Conservation (phyloP, 768 basidiomycete genomes). For the Boletus sp. region DNA sequence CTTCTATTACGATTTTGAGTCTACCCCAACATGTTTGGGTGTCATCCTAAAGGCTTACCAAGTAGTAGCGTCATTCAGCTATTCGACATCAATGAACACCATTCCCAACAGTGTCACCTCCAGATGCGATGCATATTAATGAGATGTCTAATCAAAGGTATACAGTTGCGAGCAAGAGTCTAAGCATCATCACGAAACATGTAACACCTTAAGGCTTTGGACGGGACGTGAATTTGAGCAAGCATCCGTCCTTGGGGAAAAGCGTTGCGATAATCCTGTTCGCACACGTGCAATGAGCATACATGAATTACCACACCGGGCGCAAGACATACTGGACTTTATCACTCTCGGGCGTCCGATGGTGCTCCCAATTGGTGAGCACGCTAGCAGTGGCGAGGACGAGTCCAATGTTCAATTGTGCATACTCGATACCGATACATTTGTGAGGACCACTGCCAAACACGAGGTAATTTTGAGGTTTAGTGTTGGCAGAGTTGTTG, state of each 20-base stretch:
- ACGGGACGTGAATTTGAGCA: constrained; percentile 74
- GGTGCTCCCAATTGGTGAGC: constrained; percentile 85
- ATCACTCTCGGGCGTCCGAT: constrained; percentile 72
- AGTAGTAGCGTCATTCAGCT: background rate
- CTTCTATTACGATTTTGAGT: background rate
- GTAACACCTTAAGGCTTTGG: constrained; percentile 19
- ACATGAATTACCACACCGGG: background rate
- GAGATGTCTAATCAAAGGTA: constrained; percentile 14
- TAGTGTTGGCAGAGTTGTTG: constrained; percentile 69
- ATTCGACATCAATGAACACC: background rate
- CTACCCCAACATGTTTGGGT: background rate
- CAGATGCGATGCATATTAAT: constrained; percentile 14
- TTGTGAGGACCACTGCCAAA: constrained; percentile 93
- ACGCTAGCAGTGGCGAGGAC: constrained; percentile 80
- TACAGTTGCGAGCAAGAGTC: background rate
- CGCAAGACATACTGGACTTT: constrained; percentile 69
- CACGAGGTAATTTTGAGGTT: constrained; percentile 94
- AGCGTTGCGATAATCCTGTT: constrained; percentile 89
- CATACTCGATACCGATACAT: constrained; percentile 92
- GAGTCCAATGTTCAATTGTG: constrained; percentile 85
- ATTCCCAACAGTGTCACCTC: background rate
- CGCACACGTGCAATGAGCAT: background rate
- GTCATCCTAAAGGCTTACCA: no score
- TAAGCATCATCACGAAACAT: background rate
- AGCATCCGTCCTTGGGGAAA: constrained; percentile 93